phyloP scores from a whole-genome alignment of 495 filamentous ascomycete genomes.

The Tuber brumale region DNA sequence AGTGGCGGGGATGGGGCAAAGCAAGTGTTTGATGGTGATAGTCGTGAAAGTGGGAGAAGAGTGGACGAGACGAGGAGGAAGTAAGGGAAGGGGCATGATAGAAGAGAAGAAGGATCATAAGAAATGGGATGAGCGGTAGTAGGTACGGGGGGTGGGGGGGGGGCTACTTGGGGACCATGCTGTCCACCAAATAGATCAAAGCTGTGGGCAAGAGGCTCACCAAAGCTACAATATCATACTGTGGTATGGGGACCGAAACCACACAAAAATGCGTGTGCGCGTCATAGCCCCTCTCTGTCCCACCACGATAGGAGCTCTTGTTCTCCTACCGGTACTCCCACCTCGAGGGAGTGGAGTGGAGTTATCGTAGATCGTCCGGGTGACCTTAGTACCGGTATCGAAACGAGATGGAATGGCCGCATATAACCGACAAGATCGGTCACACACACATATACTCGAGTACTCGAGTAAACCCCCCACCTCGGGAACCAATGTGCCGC shows the following conservation, averaged over 20 bases:
- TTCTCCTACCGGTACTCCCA: neutral
- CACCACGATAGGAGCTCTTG: neutral
- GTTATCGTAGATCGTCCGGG: neutral
- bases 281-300: neutral
- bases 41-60: conserved; percentile 12
- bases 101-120: neutral
- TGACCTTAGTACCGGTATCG: neutral
- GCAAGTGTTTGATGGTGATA: neutral
- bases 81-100: neutral
- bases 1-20: neutral
- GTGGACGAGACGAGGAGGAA: neutral
- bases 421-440: neutral
- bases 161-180: neutral
- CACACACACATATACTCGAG: too few relatives aligned
- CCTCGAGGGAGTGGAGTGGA: neutral
- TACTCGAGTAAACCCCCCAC: too few relatives aligned
- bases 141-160: neutral
- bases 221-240: neutral
- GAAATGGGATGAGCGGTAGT: neutral
- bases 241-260: neutral
- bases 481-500: neutral
- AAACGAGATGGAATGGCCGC: neutral
- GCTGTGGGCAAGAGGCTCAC: neutral
- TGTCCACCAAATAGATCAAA: neutral
- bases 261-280: neutral